Evolutionary conservation across 768 basidiomycete species (phyloP).

Genomic region (Macrolepiota fuliginosa): DNA sequence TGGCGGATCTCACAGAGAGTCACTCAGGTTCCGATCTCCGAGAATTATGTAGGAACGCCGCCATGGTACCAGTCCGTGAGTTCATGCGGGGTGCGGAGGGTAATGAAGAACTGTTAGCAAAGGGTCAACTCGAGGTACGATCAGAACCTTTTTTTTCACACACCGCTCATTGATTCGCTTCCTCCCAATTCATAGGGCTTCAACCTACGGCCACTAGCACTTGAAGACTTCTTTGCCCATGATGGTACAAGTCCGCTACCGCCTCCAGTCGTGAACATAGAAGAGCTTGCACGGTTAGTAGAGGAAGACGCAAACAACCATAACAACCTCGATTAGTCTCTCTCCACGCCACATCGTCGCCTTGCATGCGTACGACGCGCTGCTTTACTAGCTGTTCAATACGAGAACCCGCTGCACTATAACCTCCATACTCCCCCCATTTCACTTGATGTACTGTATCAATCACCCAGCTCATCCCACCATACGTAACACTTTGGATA

Average conservation of each 20-base stretch:
- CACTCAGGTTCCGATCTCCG: constrained; percentile 88
- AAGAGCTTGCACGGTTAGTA: constrained; percentile 1
- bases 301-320: constrained; percentile 6
- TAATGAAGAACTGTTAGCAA: constrained; percentile 41
- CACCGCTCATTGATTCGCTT: not conserved
- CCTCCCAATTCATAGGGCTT: constrained; percentile 57
- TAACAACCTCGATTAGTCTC: not conserved
- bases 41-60: constrained; percentile 91
- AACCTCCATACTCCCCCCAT: no score
- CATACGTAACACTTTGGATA: not conserved
- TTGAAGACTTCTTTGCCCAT: constrained; percentile 65
- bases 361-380: not conserved
- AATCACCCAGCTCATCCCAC: not conserved
- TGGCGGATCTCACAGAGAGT: constrained; percentile 72
- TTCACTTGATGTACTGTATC: not conserved
- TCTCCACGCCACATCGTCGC: not conserved
- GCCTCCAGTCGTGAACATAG: constrained; percentile 14
- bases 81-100: constrained; percentile 57
- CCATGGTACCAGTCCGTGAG: constrained; percentile 89
- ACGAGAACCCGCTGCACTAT: no score
- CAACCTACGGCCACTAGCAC: constrained; percentile 64
- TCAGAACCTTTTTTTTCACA: not conserved
- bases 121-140: constrained; percentile 47
- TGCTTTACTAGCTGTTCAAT: not conserved
- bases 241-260: constrained; percentile 39